A percentile compares a stretch with the other conserved stretches of the same genome.
Evolutionary conservation across 2,329 filamentous ascomycete species (phyloP).

Genomic region (Hypomyces rosellus): DNA sequence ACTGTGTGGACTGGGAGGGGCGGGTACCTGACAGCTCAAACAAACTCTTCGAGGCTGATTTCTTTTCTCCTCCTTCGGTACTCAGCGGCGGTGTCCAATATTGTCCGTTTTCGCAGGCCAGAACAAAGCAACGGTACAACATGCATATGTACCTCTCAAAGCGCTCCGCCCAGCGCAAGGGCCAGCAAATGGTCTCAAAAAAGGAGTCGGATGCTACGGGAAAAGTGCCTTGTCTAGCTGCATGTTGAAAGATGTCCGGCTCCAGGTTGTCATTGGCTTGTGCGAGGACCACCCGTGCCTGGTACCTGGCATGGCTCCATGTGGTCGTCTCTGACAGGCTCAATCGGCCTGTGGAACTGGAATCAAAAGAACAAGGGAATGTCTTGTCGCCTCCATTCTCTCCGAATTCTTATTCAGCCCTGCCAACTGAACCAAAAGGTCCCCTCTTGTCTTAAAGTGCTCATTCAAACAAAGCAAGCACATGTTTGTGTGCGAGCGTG

Average conservation of each 20-base stretch:
- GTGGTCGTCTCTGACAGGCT: conserved; percentile 33
- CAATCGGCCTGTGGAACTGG: conserved; percentile 2
- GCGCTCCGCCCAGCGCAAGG: neutral
- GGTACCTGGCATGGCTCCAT: conserved; percentile 38
- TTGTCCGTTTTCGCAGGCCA: neutral
- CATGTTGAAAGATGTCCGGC: conserved; percentile 11
- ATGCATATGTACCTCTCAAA: neutral
- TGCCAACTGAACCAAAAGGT: no score
- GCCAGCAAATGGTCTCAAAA: neutral
- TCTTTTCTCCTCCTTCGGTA: neutral
- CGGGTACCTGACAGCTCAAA: conserved; percentile 4
- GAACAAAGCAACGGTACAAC: neutral
- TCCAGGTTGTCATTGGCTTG: conserved; percentile 25
- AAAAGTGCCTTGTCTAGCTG: conserved; percentile 19
- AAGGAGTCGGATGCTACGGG: neutral
- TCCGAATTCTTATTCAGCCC: no score
- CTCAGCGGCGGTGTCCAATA: neutral
- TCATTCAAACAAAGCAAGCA: no score
- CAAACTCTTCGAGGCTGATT: neutral
- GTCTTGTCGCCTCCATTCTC: no score
- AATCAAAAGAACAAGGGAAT: conserved; percentile 2
- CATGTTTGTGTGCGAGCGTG: no score
- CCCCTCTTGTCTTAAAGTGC: no score
- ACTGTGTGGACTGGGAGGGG: conserved; percentile 5
- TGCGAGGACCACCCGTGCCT: conserved; percentile 24